Evolutionary conservation across 2,329 filamentous ascomycete species (phyloP).

Genomic region (Metarhizium album): DNA sequence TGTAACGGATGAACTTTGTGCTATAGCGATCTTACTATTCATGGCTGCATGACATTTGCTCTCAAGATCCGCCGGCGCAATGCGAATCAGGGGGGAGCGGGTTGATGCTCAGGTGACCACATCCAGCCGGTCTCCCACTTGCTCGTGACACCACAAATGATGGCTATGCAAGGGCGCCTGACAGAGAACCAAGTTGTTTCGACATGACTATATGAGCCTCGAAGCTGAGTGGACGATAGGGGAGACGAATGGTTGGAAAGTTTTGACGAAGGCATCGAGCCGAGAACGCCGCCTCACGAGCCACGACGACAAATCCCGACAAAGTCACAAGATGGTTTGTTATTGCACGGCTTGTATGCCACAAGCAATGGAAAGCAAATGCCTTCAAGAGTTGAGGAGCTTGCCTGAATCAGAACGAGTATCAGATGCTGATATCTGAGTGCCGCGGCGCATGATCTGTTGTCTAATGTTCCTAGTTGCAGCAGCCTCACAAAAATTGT

Average conservation of each 20-base stretch:
- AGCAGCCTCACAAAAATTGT: neutral
- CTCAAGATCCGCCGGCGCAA: neutral
- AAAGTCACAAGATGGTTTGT: neutral
- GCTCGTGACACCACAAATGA: neutral
- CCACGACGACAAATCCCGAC: neutral
- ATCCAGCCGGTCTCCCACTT: neutral
- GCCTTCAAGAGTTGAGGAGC: neutral
- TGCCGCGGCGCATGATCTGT: neutral
- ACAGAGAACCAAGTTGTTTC: neutral
- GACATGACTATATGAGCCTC: neutral
- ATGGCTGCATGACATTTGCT: constrained; percentile 1
- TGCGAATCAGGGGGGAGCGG: neutral
- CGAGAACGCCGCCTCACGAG: neutral
- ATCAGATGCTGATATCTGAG: neutral
- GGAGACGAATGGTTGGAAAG: neutral
- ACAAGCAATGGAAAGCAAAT: neutral
- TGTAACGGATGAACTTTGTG: neutral
- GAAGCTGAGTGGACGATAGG: neutral
- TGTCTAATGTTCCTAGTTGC: neutral
- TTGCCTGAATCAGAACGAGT: neutral
- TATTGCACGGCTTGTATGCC: neutral
- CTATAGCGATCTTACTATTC: neutral
- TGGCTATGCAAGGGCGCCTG: neutral
- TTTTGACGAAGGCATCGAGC: neutral
- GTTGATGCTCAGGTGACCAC: neutral